Evolutionary conservation across 1,284 basidiomycete genomes (phyloP).

Genomic region (Tremellales sp.): DNA sequence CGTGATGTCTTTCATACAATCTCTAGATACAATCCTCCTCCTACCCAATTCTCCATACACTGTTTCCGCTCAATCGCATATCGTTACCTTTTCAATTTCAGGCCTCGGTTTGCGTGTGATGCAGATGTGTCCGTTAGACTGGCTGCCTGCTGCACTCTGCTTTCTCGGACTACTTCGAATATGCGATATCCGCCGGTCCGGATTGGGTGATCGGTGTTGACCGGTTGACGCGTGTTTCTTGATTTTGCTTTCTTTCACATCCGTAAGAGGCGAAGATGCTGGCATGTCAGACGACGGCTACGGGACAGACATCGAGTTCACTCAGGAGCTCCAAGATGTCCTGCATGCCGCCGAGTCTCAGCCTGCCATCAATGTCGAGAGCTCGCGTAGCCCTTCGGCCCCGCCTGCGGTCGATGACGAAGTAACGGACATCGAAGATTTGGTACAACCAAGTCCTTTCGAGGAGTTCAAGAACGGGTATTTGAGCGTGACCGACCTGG

Average conservation of each 20-base stretch:
- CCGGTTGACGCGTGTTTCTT: too few relatives aligned
- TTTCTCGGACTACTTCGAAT: constrained; percentile 7
- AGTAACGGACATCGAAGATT: constrained; percentile 23
- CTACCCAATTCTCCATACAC: not conserved
- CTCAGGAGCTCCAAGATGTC: constrained; percentile 25
- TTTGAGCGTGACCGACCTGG: constrained; percentile 53
- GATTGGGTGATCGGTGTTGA: too few relatives aligned
- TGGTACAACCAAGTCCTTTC: constrained; percentile 21
- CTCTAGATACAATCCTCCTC: constrained; percentile 2
- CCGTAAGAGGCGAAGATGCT: too few relatives aligned
- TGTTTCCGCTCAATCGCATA: not conserved
- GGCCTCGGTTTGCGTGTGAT: not conserved
- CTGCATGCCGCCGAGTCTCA: constrained; percentile 19
- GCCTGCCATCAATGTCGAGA: not conserved
- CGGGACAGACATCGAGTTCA: constrained; percentile 25
- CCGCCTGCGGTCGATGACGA: not conserved
- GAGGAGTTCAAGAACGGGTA: constrained; percentile 35
- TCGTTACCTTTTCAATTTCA: not conserved
- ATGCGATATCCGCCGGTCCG: too few relatives aligned
- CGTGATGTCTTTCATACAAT: constrained; percentile 3
- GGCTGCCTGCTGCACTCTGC: too few relatives aligned
- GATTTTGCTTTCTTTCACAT: too few relatives aligned
- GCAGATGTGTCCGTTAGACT: not conserved
- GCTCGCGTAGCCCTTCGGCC: not conserved
- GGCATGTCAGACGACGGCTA: constrained; percentile 16